Evolutionary conservation across 1,284 basidiomycete genomes (phyloP), one percentile per base, ranked within the genome.

Genomic region (Mycosarcoma maydis): DNA sequence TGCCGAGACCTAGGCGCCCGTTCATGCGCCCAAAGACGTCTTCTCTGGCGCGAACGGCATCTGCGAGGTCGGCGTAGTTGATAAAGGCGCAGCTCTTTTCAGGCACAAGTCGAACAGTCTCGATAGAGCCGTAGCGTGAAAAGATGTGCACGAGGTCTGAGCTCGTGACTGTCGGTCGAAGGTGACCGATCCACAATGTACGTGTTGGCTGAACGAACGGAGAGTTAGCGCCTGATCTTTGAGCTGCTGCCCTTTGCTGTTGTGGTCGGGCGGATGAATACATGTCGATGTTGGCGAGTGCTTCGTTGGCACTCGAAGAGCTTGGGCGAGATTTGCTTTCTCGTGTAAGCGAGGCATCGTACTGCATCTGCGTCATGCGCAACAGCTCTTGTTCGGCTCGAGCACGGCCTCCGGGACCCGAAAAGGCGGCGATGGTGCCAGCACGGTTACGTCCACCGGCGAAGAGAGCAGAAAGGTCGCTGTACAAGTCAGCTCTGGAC

Each of bases 31-130:
- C 96, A 47, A 96, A 86, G 17, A 98, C 92, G 81, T 98, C 96
- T 36, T 98, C 95, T 78, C 95, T 93, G 6, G 95, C 95, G 54
- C 91, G 89, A 60, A 98, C 89, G 17, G 95, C 96, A 83, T 98
- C 95, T 1, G 88, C 87, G 78, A 92, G 90, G 73, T 96, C 94
- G 52, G 96, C 91, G 80, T 95, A 98, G 83, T 98, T 98, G 82
- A 98, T 94, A 82, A 98, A 98, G 9, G 94, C 95, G 81, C 96
- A 98, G 81, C 95, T 94, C 92, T 98, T 98, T 84, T 98, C 95
- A 3, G 94, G 94, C 42, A 98, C 86, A 76, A 98, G 85, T 68
- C 95, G 86, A 80, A 98, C 85, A 75, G 92, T 94, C 84, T 98
- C 95, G 69, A 98, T 97, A 14, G 93, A 91, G 46, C 95, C 95